Base-by-base conservation (phyloP, 2,329 filamentous ascomycete species). In the Orbilia oligospora region DNA sequence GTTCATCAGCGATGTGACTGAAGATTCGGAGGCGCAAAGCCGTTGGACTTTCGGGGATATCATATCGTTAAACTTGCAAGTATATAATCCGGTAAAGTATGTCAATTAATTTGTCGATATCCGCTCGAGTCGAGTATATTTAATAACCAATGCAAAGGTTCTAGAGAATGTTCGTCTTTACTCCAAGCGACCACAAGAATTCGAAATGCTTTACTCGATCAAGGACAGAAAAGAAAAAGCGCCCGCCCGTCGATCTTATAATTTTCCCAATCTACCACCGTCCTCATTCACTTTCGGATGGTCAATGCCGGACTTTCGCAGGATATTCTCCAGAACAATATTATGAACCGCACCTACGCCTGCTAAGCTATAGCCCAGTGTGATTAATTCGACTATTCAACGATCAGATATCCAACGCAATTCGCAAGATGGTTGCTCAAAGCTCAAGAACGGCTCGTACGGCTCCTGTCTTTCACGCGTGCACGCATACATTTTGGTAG, bases 1-100 rank as follows among this genome's bases (percentile, higher is more conserved):
- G 44, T 77, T 77, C 61, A 67, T 71, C 20, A 77, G 65, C 51
- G 66, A 71, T 22, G 66, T 77, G 9, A 77, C 72, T 3, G 72
- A 77, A 1, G 27, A 22, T 38, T 55, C 24, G 4, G 51, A 51
- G 16, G 56, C 49, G 41, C 72, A 77, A 16, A 71, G 41, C n/a
- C 51, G 38, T 41, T 63, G 48, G 16, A 77, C 27, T 14, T 53
- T 51, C 16, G 70, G 58, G 16, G 72, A 55, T 49, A 77, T 63
- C 72, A 77, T 30, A 30, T 77, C 20, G 27, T 55, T 16, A 2
- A 41, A 41, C 2, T 6, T 14, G 38, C 1, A 5, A 41, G 16
- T 41, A 36, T 30, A 30, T 30, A 41, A 41, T 41, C 38, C 38
- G 3, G 38, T 38, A n/a, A n/a, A n/a, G 5, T 30, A 6, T 30